These are phyloP conservation scores for Xerocomus potaroensis DNA, from an alignment of 768 basidiomycete species.

Conservation along the genomic window DNA sequence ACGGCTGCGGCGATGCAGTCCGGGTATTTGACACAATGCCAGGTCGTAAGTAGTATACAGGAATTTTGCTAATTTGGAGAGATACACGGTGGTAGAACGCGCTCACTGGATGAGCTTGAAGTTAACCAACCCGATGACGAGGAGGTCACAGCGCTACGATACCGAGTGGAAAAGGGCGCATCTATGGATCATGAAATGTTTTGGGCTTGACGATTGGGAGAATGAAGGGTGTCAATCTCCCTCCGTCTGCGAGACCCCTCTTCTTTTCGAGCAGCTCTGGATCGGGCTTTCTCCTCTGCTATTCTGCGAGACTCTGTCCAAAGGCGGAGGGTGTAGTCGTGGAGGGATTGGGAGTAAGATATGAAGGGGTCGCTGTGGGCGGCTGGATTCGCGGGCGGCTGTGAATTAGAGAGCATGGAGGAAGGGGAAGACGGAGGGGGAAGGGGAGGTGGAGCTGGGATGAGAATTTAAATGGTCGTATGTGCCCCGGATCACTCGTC, in stretches of 20 bases:
- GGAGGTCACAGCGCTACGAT: conserved; percentile 4
- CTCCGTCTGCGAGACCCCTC: conserved; percentile 24
- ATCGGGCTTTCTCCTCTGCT: conserved; percentile 48
- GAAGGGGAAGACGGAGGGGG: conserved; percentile 6
- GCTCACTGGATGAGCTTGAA: conserved; percentile 12
- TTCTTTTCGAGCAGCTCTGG: conserved; percentile 25
- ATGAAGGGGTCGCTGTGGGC: conserved; percentile 35
- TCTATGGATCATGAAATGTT: conserved; percentile 4
- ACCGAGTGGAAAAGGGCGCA: conserved; percentile 12
- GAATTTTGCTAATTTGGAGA: conserved; percentile 8
- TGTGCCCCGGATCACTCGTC: conserved; percentile 20
- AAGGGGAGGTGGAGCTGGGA: conserved; percentile 8
- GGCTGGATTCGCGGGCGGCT: conserved; percentile 4
- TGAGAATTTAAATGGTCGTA: conserved; percentile 26
- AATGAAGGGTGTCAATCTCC: conserved; percentile 13
- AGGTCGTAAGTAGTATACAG: conserved; percentile 16
- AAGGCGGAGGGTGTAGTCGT: conserved; percentile 61
- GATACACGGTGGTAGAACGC: conserved; percentile 10
- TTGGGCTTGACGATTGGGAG: conserved; percentile 5
- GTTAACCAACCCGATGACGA: conserved; percentile 12
- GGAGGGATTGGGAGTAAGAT: conserved; percentile 59
- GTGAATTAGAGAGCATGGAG: conserved; percentile 16
- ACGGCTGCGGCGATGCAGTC: too few relatives aligned
- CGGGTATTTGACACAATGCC: conserved; percentile 2
- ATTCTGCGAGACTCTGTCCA: conserved; percentile 64